Evolutionary conservation across 495 filamentous ascomycete species (phyloP).

Genomic region (Lasiosphaeris hirsuta): DNA sequence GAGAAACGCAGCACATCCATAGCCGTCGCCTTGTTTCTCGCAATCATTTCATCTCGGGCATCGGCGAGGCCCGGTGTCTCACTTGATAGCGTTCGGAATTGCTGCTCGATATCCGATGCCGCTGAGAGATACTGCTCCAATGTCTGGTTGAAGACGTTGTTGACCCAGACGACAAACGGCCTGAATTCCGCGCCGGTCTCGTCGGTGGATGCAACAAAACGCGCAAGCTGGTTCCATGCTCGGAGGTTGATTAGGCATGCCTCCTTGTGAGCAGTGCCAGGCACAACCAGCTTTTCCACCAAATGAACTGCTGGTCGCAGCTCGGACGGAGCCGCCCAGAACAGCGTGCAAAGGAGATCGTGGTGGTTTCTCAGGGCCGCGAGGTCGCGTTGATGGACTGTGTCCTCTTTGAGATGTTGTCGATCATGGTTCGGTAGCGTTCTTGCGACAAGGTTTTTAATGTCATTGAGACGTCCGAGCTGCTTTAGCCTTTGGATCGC

Average conservation of each 20-base stretch:
- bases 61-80: slow-evolving; percentile 34
- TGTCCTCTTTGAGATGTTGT: slow-evolving; percentile 78
- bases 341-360: slow-evolving; percentile 85
- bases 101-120: slow-evolving; percentile 47
- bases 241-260: slow-evolving; percentile 79
- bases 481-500: slow-evolving; percentile 60
- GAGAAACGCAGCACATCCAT: slow-evolving; percentile 43
- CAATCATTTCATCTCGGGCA: slow-evolving; percentile 40
- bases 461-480: slow-evolving; percentile 63
- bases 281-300: slow-evolving; percentile 74
- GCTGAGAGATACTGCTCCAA: slow-evolving; percentile 47
- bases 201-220: slow-evolving; percentile 65
- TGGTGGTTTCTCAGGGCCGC: slow-evolving; percentile 89
- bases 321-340: slow-evolving; percentile 73
- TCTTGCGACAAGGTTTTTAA: slow-evolving; percentile 72
- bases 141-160: slow-evolving; percentile 48
- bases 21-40: slow-evolving; percentile 42
- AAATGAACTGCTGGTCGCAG: slow-evolving; percentile 66
- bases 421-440: slow-evolving; percentile 87
- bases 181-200: slow-evolving; percentile 51
- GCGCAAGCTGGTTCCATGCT: slow-evolving; percentile 74
- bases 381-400: slow-evolving; percentile 69
- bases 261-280: slow-evolving; percentile 76
- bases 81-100: slow-evolving; percentile 39
- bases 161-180: slow-evolving; percentile 68